phyloP scores from a whole-genome alignment of 192 early-diverging fungal species.

The Rhizoclosmatium sp. region DNA sequence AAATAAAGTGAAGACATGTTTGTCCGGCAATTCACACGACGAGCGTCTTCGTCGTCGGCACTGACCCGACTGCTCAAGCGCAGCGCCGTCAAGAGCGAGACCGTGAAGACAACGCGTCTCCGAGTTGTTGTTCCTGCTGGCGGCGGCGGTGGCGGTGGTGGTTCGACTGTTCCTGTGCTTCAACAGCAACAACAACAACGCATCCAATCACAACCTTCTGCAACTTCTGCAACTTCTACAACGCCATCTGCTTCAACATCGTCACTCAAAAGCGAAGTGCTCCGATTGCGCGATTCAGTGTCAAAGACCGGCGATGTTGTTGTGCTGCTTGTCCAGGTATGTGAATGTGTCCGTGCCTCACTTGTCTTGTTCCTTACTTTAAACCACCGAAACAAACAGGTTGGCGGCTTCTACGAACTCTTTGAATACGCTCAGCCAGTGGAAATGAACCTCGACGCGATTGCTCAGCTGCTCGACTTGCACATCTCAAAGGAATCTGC shows the following conservation, averaged over 20 bases:
- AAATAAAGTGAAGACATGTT: no score
- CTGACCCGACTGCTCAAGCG: background rate
- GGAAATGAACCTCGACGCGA: conserved; percentile 38
- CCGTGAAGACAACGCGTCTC: background rate
- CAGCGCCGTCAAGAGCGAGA: background rate
- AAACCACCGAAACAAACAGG: conserved; percentile 37
- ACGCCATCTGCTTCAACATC: background rate
- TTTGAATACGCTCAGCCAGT: conserved; percentile 37
- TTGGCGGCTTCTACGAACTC: conserved; percentile 62
- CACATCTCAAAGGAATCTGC: conserved; percentile 14
- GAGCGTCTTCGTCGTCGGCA: background rate
- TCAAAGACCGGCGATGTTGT: background rate
- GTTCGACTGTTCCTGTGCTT: no score
- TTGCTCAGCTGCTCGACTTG: conserved; percentile 34
- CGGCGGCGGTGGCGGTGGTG: no score
- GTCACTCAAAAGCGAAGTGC: background rate
- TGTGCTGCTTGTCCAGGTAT: background rate
- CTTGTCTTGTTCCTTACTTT: background rate
- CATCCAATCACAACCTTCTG: background rate
- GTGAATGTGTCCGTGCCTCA: background rate
- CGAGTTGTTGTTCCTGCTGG: background rate
- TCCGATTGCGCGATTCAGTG: background rate
- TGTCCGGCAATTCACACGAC: background rate
- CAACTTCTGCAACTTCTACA: background rate
- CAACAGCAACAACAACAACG: background rate